phyloP scores from a whole-genome alignment of 768 basidiomycete species.

The Naganishia kalamii region DNA sequence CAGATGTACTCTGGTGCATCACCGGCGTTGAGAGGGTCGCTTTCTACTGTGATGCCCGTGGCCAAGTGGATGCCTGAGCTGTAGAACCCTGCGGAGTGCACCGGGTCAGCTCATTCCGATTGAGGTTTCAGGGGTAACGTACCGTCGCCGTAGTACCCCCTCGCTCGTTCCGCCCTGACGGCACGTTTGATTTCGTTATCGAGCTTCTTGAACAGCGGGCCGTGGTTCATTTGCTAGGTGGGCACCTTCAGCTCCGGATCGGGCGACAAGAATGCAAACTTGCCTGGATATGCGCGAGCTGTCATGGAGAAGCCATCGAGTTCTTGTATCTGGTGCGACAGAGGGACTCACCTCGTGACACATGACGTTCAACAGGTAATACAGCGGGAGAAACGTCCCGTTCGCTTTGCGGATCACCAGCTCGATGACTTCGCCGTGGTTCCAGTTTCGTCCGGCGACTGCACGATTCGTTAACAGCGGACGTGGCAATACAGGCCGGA shows the following conservation, averaged over 20 bases:
- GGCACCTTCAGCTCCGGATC: background rate
- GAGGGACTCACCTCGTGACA: slow-evolving; percentile 43
- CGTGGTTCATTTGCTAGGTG: slow-evolving; percentile 12
- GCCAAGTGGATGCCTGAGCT: slow-evolving; percentile 39
- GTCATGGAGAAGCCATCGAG: background rate
- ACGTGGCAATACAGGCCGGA: background rate
- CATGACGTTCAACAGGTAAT: slow-evolving; percentile 42
- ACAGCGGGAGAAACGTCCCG: slow-evolving; percentile 39
- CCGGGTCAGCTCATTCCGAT: background rate
- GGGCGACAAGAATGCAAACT: background rate
- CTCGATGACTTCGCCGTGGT: slow-evolving; percentile 45
- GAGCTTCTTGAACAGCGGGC: slow-evolving; percentile 28
- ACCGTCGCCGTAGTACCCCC: slow-evolving; percentile 45
- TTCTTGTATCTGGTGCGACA: background rate
- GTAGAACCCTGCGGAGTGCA: slow-evolving; percentile 36
- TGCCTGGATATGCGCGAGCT: slow-evolving; percentile 15
- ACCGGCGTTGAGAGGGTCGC: slow-evolving; percentile 10
- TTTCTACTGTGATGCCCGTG: slow-evolving; percentile 36
- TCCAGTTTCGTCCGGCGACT: slow-evolving; percentile 45
- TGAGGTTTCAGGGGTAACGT: background rate
- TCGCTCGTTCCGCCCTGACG: slow-evolving; percentile 33
- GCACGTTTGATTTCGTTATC: slow-evolving; percentile 41
- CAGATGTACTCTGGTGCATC: slow-evolving; percentile 45
- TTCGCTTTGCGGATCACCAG: slow-evolving; percentile 37
- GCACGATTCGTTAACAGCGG: background rate